Evolutionary conservation across 176 grass and related monocot species (phyloP).

Genomic region (Pharus latifolius): DNA sequence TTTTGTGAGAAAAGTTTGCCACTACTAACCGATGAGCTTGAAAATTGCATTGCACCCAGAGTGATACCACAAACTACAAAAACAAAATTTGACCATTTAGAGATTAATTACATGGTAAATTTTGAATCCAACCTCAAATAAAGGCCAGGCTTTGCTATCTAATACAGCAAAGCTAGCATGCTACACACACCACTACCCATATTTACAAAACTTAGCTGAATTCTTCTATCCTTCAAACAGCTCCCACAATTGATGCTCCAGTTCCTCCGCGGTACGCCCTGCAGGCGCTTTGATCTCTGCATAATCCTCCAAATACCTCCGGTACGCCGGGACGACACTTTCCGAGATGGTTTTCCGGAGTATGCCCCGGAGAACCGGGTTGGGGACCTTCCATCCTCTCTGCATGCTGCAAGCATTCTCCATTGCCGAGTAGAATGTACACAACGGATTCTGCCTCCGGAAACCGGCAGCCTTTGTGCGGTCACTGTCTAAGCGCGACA

Average conservation of each 20-base stretch:
- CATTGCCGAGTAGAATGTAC: slow-evolving; percentile 3
- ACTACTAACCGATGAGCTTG: no score
- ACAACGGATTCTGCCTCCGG: neutral
- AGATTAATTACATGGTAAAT: neutral
- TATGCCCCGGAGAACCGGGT: neutral
- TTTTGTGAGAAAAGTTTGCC: no score
- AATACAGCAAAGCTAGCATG: neutral
- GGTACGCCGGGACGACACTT: slow-evolving; percentile 13
- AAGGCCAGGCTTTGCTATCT: neutral
- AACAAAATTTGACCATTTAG: neutral
- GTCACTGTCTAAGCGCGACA: neutral
- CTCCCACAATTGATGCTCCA: slow-evolving; percentile 12
- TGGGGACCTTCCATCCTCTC: slow-evolving; percentile 29
- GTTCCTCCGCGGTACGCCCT: neutral
- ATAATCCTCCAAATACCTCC: slow-evolving; percentile 1
- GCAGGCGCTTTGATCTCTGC: neutral
- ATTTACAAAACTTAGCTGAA: no score
- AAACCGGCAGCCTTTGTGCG: neutral
- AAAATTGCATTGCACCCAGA: no score
- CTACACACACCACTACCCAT: no score
- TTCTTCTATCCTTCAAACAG: slow-evolving; percentile 27
- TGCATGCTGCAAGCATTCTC: slow-evolving; percentile 30
- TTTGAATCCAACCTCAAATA: neutral
- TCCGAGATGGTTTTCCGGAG: neutral
- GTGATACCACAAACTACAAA: no score